Conservation (phyloP, 164 flowering plant genomes). For the Pachysandra terminalis region DNA sequence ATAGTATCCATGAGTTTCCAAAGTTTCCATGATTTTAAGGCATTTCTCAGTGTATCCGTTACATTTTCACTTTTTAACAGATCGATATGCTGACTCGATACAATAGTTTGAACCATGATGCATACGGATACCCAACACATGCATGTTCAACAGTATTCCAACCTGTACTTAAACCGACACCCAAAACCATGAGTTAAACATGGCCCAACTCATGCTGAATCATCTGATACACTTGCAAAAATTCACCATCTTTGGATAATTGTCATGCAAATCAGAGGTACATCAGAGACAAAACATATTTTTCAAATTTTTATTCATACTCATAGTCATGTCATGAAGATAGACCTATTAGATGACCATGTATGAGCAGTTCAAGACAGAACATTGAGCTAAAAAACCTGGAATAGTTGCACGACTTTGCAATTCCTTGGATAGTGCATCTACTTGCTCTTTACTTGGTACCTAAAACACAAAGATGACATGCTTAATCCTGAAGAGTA, state of each 20-base stretch:
- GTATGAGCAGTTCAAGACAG: not conserved
- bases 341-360: not conserved
- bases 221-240: not conserved
- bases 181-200: not conserved
- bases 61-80: no score
- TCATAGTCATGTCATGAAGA: not conserved
- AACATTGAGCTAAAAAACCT: constrained; percentile 37
- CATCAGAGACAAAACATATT: not conserved
- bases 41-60: no score
- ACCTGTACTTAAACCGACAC: not conserved
- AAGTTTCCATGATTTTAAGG: no score
- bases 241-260: not conserved
- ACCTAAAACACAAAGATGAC: constrained; percentile 36
- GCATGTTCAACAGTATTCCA: no score
- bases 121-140: no score
- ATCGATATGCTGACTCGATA: no score
- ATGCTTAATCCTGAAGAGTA: constrained; percentile 4
- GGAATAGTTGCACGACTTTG: constrained; percentile 72
- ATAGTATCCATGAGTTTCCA: no score
- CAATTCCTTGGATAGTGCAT: constrained; percentile 71
- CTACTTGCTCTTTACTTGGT: constrained; percentile 87
- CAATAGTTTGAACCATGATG: no score
- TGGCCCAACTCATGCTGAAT: not conserved
- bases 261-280: not conserved
- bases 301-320: not conserved